Conservation (phyloP, 306 rosid species). For the Sechiopsis laciniata region DNA sequence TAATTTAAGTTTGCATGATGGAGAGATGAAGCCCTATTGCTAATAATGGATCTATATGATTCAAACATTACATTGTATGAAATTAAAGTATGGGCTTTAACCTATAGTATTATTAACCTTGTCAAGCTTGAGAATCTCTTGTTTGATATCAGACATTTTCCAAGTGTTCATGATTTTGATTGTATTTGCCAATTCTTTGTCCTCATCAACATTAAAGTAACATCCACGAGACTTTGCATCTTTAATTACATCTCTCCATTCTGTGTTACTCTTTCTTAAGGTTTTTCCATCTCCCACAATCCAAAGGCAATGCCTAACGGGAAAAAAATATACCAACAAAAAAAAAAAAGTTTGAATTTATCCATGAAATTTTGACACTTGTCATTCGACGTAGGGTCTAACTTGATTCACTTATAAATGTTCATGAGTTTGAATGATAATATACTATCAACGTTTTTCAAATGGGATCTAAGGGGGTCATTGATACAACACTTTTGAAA, state of each 20-base stretch:
- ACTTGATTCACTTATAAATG: too few relatives aligned
- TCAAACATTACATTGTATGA: background rate
- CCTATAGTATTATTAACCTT: background rate
- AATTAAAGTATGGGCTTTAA: background rate
- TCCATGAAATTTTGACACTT: background rate
- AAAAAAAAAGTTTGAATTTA: background rate
- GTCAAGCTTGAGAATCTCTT: constrained; percentile 7
- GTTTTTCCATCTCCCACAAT: constrained; percentile 63
- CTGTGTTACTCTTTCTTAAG: constrained; percentile 33
- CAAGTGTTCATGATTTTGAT: constrained; percentile 19
- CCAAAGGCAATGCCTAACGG: constrained; percentile 60
- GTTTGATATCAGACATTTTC: background rate
- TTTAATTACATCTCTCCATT: constrained; percentile 48
- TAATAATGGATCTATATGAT: too few relatives aligned
- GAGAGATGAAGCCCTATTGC: background rate
- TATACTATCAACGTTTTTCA: too few relatives aligned
- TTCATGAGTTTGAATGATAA: too few relatives aligned
- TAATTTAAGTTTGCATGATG: background rate
- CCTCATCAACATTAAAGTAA: constrained; percentile 60
- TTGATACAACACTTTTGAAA: too few relatives aligned
- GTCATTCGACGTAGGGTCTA: too few relatives aligned
- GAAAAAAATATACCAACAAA: too few relatives aligned
- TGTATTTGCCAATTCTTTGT: constrained; percentile 47
- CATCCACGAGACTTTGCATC: constrained; percentile 55
- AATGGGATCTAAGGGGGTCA: too few relatives aligned